Percentiles rank a stretch among this genome's conserved stretches.
Evolutionary conservation across 2,329 filamentous ascomycete genomes (phyloP).

Genomic region (Exophiala aquamarina): DNA sequence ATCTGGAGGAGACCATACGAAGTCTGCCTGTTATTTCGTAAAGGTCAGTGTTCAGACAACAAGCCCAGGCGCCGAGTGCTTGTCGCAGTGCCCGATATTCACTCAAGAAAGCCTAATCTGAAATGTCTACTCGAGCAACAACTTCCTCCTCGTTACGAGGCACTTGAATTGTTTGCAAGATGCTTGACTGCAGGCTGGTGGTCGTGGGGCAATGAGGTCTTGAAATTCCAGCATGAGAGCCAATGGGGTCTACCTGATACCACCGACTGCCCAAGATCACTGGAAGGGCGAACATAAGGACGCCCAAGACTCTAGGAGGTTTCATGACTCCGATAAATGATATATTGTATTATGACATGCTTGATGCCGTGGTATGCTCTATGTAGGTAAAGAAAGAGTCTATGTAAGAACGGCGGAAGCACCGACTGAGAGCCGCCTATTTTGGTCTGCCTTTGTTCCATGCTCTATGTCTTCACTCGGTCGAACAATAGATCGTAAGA

Average conservation of each 20-base stretch:
- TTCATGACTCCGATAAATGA: too few relatives aligned
- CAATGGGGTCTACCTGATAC: slow-evolving; percentile 7
- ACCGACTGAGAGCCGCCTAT: too few relatives aligned
- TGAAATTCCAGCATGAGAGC: slow-evolving; percentile 54
- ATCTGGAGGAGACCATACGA: slow-evolving; percentile 64
- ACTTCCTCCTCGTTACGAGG: slow-evolving; percentile 42
- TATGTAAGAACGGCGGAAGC: too few relatives aligned
- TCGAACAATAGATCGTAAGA: too few relatives aligned
- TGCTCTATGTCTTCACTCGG: too few relatives aligned
- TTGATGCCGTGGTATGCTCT: too few relatives aligned
- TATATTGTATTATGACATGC: too few relatives aligned
- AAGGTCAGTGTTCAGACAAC: slow-evolving; percentile 6
- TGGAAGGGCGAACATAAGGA: too few relatives aligned
- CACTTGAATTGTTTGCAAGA: slow-evolving; percentile 62
- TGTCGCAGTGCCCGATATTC: slow-evolving; percentile 60
- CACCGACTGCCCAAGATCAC: not conserved
- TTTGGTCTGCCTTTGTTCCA: too few relatives aligned
- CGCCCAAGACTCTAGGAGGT: too few relatives aligned
- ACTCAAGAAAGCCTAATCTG: slow-evolving; percentile 65
- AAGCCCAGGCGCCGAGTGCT: slow-evolving; percentile 51
- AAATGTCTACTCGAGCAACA: slow-evolving; percentile 54
- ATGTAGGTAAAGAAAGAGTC: too few relatives aligned
- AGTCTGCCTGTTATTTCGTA: slow-evolving; percentile 52
- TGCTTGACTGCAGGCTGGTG: slow-evolving; percentile 62
- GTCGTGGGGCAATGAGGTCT: slow-evolving; percentile 62